Conservation (phyloP, 1,284 basidiomycete genomes). For the Athelia psychrophila region DNA sequence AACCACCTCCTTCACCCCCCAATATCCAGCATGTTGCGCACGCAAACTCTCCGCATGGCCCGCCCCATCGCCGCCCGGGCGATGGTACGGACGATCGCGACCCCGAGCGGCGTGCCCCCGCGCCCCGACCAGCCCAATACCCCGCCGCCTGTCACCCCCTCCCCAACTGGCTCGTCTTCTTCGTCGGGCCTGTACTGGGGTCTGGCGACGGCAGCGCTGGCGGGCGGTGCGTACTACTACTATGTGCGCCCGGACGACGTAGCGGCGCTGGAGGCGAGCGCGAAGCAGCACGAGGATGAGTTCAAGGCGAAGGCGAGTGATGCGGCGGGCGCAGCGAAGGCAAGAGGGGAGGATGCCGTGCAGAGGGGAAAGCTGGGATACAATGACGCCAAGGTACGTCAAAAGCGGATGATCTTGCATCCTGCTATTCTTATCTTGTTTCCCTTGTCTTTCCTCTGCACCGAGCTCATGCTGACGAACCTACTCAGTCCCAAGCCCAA, state of each 20-base stretch:
- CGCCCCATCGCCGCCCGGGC: too few species aligned
- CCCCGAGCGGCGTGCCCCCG: not conserved
- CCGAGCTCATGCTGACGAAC: not conserved
- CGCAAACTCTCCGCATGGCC: too few species aligned
- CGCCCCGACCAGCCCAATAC: constrained; percentile 10
- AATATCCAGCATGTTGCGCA: too few species aligned
- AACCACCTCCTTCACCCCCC: too few species aligned
- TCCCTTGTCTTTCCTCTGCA: not conserved
- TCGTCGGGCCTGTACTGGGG: not conserved
- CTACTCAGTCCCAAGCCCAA: not conserved
- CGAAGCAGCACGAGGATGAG: constrained; percentile 2
- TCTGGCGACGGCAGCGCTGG: not conserved
- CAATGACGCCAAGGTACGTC: constrained; percentile 5
- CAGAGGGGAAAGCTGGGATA: constrained; percentile 5
- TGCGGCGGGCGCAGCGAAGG: constrained; percentile 3
- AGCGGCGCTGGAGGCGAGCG: not conserved
- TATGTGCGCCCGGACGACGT: constrained; percentile 4
- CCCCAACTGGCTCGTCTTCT: constrained; percentile 2
- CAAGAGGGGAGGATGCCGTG: constrained; percentile 3
- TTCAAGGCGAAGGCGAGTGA: constrained; percentile 1
- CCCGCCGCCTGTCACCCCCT: constrained; percentile 3
- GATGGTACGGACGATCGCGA: constrained; percentile 2
- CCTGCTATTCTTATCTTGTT: not conserved
- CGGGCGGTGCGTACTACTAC: constrained; percentile 14
- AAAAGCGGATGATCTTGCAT: not conserved